Base-by-base conservation (phyloP, 257 asterid genomes). In the Scutellaria galericulata region DNA sequence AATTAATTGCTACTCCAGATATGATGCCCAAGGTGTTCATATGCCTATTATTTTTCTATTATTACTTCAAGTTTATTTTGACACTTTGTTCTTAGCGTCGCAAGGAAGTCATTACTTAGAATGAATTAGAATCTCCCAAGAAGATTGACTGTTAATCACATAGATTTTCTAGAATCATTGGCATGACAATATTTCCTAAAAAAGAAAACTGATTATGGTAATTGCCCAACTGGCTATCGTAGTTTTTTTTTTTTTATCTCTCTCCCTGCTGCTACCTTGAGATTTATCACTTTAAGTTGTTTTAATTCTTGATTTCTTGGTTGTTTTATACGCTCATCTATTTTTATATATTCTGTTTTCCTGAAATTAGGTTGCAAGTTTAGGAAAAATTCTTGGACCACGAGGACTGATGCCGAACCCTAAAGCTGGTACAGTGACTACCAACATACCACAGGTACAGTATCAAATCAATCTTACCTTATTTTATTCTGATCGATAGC, bases 371-470 rank as follows among this genome's bases (percentile, higher is more conserved):
- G 98, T 90, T 83, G 99, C 98, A 54, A 82, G 90, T 77, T 83
- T 94, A 22, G 99, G 99, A 84, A 91, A 88, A 77, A 79, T 94
- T 71, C 83, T 94, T 7, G 98, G 99, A 61, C 99, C 99, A 9
- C 79, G 98, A 72, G 99, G 99, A 74, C 89, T 94, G 59, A 91
- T 94, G 99, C 98, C 99, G 3, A 94, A 92, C 76, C 99, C 99
- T 14, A 94, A 94, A 78, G 98, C 98, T 56, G 99, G 99, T 63
- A 94, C 99, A 6, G 99, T 94, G 72, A 88, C 99, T 60, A 86
- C 96, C 46, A 91, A 94, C 80, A 80, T 94, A 79, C 97, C 99
- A 7, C 99, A 89, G 99, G 99, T 94, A 78, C 64, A 46, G n/a
- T 67, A 62, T 77, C 74, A 6, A 15, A 47, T 31, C 46, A 51